Base-by-base conservation (phyloP, 1,284 basidiomycete species). In the Microbotryum scabiosae region DNA sequence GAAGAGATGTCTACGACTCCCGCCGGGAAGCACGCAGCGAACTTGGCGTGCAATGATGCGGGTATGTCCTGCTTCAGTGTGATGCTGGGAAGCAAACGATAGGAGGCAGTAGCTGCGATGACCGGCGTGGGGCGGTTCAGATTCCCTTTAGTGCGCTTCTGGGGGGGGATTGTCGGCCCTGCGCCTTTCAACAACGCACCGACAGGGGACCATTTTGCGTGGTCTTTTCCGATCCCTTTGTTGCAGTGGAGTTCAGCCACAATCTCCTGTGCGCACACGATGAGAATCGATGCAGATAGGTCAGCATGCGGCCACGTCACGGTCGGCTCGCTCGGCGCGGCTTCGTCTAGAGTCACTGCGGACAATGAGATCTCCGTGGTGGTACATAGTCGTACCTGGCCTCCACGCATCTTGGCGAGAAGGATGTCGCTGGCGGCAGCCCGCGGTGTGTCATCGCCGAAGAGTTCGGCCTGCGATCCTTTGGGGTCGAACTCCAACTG, bases 191-290 rank as follows among this genome's bases (percentile, higher is more conserved):
- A 5, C n/a, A 5, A 79, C 88, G 66, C 68, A 89, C 89, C 90
- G 55, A 98, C 96, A n/a, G 96, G 91, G 60, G 85, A 90, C 76
- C 89, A 98, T 74, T 99, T 99, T 48, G 96, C 92, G 73, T 99
- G 96, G 70, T 94, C 91, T 71, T 89, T 90, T 23, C 91, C 93
- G n/a, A 90, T 83, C 8, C 92, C 90, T 74, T 97, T 97, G 62
- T 93, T 80, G 52, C 91, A 93, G 74, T 98, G 93, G 62, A 96
- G 73, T 73, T 97, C 90, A 76, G 93, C 82, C 43, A 87, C 81
- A 48, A 97, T 79, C 53, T 81, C 80, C 74, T 93, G 88, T 4
- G 32, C 1, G 28, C 5, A 23, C 36, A 7, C 5, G 18, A 25
- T 3, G 28, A 52, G 8, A 18, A 14, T 12, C 9, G 30, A 12